Conservation (phyloP, 495 filamentous ascomycete species). For the Aspergillus mulundensis region DNA sequence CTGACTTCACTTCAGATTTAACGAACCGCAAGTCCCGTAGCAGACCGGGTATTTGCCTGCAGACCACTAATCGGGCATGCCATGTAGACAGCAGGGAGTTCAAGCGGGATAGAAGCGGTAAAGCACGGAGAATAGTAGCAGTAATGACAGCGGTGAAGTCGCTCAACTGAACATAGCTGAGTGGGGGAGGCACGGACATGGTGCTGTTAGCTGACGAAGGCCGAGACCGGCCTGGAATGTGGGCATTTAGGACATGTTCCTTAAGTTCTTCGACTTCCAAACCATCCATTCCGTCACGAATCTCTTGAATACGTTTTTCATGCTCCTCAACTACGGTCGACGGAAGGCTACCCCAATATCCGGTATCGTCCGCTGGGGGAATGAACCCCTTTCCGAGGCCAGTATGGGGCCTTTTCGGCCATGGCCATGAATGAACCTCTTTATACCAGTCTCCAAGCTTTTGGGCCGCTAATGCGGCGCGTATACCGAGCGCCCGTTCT, state of each 20-base stretch:
- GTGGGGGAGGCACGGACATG: slow-evolving; percentile 50
- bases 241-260: slow-evolving; percentile 75
- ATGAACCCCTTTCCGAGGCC: slow-evolving; percentile 53
- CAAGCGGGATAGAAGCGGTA: slow-evolving; percentile 76
- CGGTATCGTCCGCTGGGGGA: slow-evolving; percentile 41
- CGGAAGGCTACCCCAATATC: slow-evolving; percentile 68
- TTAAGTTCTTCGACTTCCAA: slow-evolving; percentile 90
- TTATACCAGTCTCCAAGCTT: slow-evolving; percentile 72
- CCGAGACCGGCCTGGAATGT: slow-evolving; percentile 56
- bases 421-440: slow-evolving; percentile 72
- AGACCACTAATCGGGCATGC: slow-evolving; percentile 68
- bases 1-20: slow-evolving; percentile 58
- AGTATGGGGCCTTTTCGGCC: slow-evolving; percentile 49
- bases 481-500: slow-evolving; percentile 67
- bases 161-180: slow-evolving; percentile 60
- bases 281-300: slow-evolving; percentile 69
- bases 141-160: slow-evolving; percentile 88
- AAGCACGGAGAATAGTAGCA: slow-evolving; percentile 76
- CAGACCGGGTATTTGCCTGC: slow-evolving; percentile 66
- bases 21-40: slow-evolving; percentile 61
- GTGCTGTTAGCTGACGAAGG: slow-evolving; percentile 51
- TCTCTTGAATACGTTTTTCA: slow-evolving; percentile 71
- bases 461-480: slow-evolving; percentile 69
- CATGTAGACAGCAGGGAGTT: slow-evolving; percentile 66
- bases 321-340: slow-evolving; percentile 58